These are phyloP conservation scores for Volvariella volvacea DNA, from an alignment of 1,284 basidiomycete genomes.

Conservation along the genomic window DNA sequence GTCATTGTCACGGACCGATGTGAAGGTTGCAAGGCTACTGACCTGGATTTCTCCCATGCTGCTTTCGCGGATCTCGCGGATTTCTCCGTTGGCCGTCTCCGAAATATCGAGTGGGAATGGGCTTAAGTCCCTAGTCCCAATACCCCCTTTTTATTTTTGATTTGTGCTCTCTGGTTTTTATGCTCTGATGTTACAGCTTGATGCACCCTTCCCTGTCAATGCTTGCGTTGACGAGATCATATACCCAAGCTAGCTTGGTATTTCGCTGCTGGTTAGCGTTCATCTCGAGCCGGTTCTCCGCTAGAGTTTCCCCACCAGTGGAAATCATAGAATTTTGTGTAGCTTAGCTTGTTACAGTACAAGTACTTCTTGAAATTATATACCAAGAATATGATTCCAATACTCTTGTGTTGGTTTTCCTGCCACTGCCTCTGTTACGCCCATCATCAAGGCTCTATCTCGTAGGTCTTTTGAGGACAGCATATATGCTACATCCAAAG, in stretches of 20 bases:
- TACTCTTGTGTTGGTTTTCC: constrained; percentile 34
- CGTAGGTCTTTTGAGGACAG: constrained; percentile 7
- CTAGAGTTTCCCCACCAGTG: too few species aligned
- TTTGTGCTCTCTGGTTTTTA: constrained; percentile 11
- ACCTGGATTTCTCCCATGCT: constrained; percentile 53
- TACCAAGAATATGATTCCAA: constrained; percentile 30
- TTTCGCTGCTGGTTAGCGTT: too few species aligned
- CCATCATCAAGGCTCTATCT: constrained; percentile 18
- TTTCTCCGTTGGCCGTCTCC: constrained; percentile 42
- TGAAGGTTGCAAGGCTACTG: constrained; percentile 37
- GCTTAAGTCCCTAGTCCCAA: constrained; percentile 17
- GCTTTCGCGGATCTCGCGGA: constrained; percentile 41
- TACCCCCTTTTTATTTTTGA: constrained; percentile 10
- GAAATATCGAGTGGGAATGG: constrained; percentile 43
- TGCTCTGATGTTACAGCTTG: constrained; percentile 1
- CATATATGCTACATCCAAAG: constrained; percentile 28
- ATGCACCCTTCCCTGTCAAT: background rate
- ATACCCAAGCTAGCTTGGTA: too few species aligned
- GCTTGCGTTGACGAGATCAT: too few species aligned
- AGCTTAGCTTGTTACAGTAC: background rate
- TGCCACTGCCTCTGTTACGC: constrained; percentile 33
- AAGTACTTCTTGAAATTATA: background rate
- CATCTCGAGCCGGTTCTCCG: too few species aligned
- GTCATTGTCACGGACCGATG: constrained; percentile 60
- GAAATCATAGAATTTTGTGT: too few species aligned